Evolutionary conservation across 192 early-diverging fungal genomes (phyloP).

Genomic region (Coemansia sp.): DNA sequence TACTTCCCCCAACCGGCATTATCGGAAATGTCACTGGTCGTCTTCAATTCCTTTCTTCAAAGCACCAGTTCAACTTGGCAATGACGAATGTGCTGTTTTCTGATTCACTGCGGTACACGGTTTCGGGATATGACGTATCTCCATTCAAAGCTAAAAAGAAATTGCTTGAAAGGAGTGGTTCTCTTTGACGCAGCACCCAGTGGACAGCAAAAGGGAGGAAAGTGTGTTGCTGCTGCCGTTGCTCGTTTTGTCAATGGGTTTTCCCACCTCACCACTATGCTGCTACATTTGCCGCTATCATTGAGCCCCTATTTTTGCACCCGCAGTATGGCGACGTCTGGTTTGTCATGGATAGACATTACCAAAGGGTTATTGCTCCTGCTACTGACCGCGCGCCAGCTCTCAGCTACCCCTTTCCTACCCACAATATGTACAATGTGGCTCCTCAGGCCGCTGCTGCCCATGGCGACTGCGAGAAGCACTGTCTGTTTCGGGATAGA

Average conservation of each 20-base stretch:
- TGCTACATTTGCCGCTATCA: slow-evolving; percentile 17
- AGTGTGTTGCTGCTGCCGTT: no score
- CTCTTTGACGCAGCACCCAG: no score
- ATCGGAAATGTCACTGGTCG: no score
- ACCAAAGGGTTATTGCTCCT: slow-evolving; percentile 12
- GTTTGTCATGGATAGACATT: slow-evolving; percentile 23
- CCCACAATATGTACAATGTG: slow-evolving; percentile 33
- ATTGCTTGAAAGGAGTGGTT: no score
- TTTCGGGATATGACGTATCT: no score
- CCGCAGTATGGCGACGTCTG: slow-evolving; percentile 19
- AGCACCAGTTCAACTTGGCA: no score
- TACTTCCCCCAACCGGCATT: no score
- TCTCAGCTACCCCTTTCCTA: slow-evolving; percentile 22
- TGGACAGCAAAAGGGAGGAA: background rate
- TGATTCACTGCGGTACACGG: no score
- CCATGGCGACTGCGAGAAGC: slow-evolving; percentile 22
- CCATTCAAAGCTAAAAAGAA: no score
- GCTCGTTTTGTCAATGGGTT: slow-evolving; percentile 17
- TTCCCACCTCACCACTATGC: slow-evolving; percentile 36
- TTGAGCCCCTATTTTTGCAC: slow-evolving; percentile 17
- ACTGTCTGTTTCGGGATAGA: slow-evolving; percentile 27
- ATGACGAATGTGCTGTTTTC: no score
- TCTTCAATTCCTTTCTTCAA: no score
- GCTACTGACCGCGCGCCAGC: background rate
- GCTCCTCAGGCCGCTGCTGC: slow-evolving; percentile 10